Conservation (phyloP, 345 rosid species). For the Gossypium ekmanianum region DNA sequence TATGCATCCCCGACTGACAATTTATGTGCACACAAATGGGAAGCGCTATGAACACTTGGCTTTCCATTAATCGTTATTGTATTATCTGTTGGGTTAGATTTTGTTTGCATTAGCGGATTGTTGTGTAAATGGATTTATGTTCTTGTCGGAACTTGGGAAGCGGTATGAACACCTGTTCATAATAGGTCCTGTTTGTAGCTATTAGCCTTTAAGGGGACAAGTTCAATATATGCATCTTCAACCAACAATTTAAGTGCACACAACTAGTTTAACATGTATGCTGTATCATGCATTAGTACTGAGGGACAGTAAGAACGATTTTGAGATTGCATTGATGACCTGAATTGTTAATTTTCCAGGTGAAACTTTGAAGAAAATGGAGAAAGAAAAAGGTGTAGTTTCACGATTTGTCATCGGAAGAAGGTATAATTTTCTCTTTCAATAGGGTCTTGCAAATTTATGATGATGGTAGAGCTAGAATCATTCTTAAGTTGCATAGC, state of each 20-base stretch:
- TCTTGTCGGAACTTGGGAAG: not conserved
- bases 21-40: conserved; percentile 40
- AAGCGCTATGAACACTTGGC: conserved; percentile 38
- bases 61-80: conserved; percentile 8
- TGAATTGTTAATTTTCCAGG: conserved; percentile 36
- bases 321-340: not conserved
- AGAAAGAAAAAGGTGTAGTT: conserved; percentile 69
- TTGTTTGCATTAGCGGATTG: not conserved
- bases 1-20: not conserved
- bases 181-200: not conserved
- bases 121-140: not conserved
- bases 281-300: not conserved
- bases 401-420: conserved; percentile 83
- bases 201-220: not conserved
- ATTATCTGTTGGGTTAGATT: conserved; percentile 1
- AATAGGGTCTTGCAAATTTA: not conserved
- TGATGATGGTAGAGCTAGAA: conserved; percentile 11
- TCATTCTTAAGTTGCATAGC: conserved; percentile 17
- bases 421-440: conserved; percentile 47
- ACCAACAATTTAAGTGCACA: not conserved
- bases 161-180: not conserved
- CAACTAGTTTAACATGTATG: not conserved
- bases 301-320: not conserved
- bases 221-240: not conserved
- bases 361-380: conserved; percentile 50